Conservation (phyloP, 345 rosid genomes). For the Populus simonii region DNA sequence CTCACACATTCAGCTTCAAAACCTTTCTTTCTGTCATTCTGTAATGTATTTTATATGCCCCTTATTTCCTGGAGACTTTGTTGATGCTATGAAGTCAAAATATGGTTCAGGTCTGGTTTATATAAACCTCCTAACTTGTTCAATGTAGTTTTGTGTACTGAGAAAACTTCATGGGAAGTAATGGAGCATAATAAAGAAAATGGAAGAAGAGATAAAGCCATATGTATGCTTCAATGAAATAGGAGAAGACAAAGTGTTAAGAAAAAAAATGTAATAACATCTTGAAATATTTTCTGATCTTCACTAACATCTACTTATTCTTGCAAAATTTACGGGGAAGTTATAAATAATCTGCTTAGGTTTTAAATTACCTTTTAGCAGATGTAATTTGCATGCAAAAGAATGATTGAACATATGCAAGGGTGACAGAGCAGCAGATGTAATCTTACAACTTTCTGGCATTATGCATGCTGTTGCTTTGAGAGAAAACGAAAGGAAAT, state of each 20-base stretch:
- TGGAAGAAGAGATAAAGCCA: neutral
- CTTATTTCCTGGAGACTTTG: neutral
- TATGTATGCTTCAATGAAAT: neutral
- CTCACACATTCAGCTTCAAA: neutral
- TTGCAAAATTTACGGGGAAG: neutral
- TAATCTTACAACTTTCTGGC: neutral
- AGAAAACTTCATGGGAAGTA: neutral
- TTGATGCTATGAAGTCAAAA: neutral
- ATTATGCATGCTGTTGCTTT: constrained; percentile 2
- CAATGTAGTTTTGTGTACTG: neutral
- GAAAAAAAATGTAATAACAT: neutral
- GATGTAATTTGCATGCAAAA: neutral
- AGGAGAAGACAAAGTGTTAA: neutral
- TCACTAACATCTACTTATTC: neutral
- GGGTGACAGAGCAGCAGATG: neutral
- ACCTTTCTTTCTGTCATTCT: neutral
- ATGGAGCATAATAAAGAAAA: neutral
- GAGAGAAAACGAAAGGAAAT: neutral
- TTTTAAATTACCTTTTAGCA: neutral
- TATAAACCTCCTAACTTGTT: neutral
- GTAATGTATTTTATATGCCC: neutral
- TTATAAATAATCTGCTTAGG: no score
- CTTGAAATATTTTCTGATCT: neutral
- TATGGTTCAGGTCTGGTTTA: neutral
- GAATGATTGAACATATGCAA: neutral